These are phyloP conservation scores for Sphagnum tenellum DNA, from an alignment of 225 moss, liverwort and hornwort genomes.

Conservation along the genomic window DNA sequence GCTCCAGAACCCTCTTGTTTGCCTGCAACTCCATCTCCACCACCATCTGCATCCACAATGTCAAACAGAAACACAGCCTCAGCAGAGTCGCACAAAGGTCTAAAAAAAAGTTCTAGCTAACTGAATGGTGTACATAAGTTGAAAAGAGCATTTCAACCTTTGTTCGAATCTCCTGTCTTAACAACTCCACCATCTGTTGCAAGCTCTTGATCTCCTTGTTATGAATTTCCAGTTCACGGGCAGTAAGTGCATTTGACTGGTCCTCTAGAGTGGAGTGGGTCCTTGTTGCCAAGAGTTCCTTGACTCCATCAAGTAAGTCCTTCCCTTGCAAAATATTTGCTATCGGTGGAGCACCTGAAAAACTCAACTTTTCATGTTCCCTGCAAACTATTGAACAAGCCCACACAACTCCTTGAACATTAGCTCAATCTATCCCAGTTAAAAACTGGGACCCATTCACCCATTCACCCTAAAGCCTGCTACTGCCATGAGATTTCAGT, in stretches of 20 bases:
- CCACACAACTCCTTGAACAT: too few species aligned
- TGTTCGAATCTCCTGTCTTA: slow-evolving; percentile 50
- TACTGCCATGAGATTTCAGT: too few species aligned
- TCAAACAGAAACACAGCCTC: too few species aligned
- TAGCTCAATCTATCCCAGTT: too few species aligned
- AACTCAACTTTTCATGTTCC: too few species aligned
- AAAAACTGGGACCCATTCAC: too few species aligned
- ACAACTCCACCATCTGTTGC: slow-evolving; percentile 51
- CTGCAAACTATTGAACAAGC: too few species aligned
- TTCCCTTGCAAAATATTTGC: background rate
- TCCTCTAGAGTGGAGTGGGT: slow-evolving; percentile 2
- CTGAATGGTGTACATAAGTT: too few species aligned
- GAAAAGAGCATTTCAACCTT: slow-evolving; percentile 21
- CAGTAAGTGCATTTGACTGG: slow-evolving; percentile 3
- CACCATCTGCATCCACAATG: slow-evolving; percentile 13
- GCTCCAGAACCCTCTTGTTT: slow-evolving; percentile 55
- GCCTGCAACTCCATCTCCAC: slow-evolving; percentile 59
- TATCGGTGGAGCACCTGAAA: too few species aligned
- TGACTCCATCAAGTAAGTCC: slow-evolving; percentile 27
- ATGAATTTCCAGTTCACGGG: slow-evolving; percentile 33
- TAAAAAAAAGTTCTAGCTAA: too few species aligned
- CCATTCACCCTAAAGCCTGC: too few species aligned
- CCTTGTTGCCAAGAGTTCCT: slow-evolving; percentile 26
- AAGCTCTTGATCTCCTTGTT: slow-evolving; percentile 50
- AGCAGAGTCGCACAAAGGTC: too few species aligned